A percentile compares a stretch with the other conserved stretches of the same genome.
These are phyloP conservation scores for Backusella parvicylindrica DNA, from an alignment of 192 early-diverging fungal genomes.

Conservation along the genomic window DNA sequence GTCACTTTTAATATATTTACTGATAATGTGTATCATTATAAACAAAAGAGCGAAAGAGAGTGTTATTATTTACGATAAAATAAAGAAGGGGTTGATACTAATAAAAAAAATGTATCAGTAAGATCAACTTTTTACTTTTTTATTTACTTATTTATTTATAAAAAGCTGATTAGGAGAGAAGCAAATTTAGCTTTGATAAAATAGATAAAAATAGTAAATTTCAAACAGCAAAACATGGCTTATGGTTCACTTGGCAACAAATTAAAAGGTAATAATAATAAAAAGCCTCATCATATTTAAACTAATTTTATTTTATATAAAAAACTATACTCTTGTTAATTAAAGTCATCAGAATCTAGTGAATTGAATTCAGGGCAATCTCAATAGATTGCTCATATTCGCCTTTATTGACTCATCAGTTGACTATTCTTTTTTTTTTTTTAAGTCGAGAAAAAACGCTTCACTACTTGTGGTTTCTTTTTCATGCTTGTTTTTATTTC, in stretches of 20 bases:
- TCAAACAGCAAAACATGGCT: not conserved
- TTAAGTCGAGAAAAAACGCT: not conserved
- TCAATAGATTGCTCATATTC: not conserved
- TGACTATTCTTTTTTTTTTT: not conserved
- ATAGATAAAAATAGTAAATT: not conserved
- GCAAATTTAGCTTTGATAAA: not conserved
- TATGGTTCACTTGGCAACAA: not conserved
- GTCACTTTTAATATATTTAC: not conserved
- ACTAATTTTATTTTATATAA: not conserved
- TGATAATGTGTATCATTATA: not conserved
- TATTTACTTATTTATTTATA: not conserved
- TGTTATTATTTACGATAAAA: not conserved
- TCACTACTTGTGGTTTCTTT: not conserved
- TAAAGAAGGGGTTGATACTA: not conserved
- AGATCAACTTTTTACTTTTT: not conserved
- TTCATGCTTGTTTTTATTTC: not conserved
- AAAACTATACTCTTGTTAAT: not conserved
- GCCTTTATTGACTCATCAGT: not conserved
- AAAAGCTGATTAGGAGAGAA: no score
- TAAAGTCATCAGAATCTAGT: not conserved
- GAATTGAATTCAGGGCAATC: not conserved
- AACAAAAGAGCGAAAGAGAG: not conserved
- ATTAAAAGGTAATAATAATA: not conserved
- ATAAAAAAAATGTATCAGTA: no score
- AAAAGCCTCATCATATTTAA: not conserved